These are phyloP conservation scores for Rhododendron mucronatum DNA, from an alignment of 148 eudicot species.

Conservation along the genomic window DNA sequence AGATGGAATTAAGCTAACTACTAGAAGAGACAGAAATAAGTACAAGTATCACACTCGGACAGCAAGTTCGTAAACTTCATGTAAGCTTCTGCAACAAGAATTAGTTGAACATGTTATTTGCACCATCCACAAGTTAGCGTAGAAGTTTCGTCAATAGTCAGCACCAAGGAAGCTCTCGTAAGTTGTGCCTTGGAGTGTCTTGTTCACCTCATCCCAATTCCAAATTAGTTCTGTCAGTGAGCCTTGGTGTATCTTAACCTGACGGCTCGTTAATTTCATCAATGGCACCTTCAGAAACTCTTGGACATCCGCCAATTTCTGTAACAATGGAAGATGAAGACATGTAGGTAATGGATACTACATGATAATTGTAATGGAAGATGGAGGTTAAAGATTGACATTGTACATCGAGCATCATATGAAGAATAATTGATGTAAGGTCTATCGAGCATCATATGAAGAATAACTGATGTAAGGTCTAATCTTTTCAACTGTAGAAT, in stretches of 20 bases:
- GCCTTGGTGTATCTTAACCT: conserved; percentile 92
- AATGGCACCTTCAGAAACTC: conserved; percentile 61
- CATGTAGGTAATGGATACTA: not conserved
- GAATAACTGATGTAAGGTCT: not conserved
- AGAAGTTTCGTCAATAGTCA: conserved; percentile 40
- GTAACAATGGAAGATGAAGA: conserved; percentile 14
- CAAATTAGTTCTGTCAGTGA: conserved; percentile 58
- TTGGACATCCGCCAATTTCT: conserved; percentile 72
- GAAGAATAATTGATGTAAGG: no score
- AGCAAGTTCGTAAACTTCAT: not conserved
- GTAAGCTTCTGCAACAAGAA: conserved; percentile 6
- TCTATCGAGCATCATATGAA: conserved; percentile 1
- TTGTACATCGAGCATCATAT: not conserved
- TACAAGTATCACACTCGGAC: conserved; percentile 16
- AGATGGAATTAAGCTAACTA: not conserved
- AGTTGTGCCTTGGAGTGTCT: conserved; percentile 66
- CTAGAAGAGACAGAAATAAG: conserved; percentile 14
- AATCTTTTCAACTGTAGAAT: not conserved
- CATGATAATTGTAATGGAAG: not conserved
- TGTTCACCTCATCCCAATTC: conserved; percentile 75
- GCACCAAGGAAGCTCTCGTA: conserved; percentile 55
- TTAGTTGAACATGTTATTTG: conserved; percentile 3
- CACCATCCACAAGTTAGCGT: conserved; percentile 2
- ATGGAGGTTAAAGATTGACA: not conserved
- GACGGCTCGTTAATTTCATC: conserved; percentile 58